A percentile compares a stretch with the other conserved stretches of the same genome.
These are phyloP conservation scores for Rhizopogon vesiculosus DNA, from an alignment of 768 basidiomycete genomes.

Conservation along the genomic window DNA sequence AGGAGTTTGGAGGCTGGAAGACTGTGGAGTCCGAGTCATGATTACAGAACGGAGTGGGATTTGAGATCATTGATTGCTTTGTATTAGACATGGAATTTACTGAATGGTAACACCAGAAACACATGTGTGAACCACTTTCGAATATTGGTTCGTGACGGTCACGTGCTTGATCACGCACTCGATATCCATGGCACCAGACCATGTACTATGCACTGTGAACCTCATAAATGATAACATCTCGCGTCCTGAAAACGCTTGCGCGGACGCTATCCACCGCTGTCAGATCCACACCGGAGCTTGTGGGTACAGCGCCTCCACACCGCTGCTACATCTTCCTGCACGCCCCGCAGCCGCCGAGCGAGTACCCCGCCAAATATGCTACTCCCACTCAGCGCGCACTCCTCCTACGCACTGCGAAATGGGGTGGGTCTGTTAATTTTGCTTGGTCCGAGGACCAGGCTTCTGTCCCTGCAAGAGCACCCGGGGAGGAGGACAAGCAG, in stretches of 20 bases:
- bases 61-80: too few relatives aligned
- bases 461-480: constrained; percentile 7
- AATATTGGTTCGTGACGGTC: not conserved
- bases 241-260: not conserved
- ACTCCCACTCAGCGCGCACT: constrained; percentile 50
- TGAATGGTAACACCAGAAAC: too few relatives aligned
- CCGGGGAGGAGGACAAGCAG: constrained; percentile 12
- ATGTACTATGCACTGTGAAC: not conserved
- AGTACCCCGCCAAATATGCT: constrained; percentile 42
- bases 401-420: constrained; percentile 36
- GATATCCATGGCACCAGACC: too few relatives aligned
- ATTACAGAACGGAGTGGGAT: too few relatives aligned
- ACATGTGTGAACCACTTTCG: too few relatives aligned
- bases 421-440: constrained; percentile 59
- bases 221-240: not conserved
- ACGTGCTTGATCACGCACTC: not conserved
- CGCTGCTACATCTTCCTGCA: constrained; percentile 53
- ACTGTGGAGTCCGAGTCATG: too few relatives aligned
- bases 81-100: too few relatives aligned
- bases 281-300: constrained; percentile 19
- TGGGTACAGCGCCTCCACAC: constrained; percentile 52
- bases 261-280: not conserved
- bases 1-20: too few relatives aligned
- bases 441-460: constrained; percentile 39
- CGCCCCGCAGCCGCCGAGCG: constrained; percentile 39